These are phyloP conservation scores for Corynascus novoguineensis DNA, from an alignment of 495 filamentous ascomycete species.

Conservation along the genomic window DNA sequence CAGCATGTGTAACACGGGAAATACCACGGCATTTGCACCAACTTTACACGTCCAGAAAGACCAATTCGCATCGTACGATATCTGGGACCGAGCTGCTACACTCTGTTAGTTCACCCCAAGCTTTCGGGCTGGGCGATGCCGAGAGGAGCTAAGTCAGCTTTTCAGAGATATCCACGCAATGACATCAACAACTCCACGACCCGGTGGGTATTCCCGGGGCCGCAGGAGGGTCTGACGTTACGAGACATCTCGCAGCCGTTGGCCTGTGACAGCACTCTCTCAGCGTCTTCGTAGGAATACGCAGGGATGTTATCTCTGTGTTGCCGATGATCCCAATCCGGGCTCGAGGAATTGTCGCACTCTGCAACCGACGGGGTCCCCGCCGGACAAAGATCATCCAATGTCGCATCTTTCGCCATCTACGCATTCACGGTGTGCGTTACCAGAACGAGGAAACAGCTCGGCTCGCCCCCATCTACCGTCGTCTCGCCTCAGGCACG, in stretches of 20 bases:
- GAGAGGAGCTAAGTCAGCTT: not conserved
- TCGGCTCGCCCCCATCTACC: too few species aligned
- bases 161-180: slow-evolving; percentile 3
- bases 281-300: not conserved
- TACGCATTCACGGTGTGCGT: too few species aligned
- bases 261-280: slow-evolving; percentile 1
- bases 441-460: too few species aligned
- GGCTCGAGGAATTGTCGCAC: slow-evolving; percentile 4
- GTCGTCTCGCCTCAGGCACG: not conserved
- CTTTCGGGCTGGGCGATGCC: slow-evolving; percentile 1
- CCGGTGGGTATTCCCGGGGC: slow-evolving; percentile 2
- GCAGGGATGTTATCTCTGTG: slow-evolving; percentile 2
- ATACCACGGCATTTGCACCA: too few species aligned
- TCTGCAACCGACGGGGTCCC: slow-evolving; percentile 1
- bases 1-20: not conserved
- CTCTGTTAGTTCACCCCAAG: not conserved
- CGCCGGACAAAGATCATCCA: not conserved
- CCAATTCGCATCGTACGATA: too few species aligned
- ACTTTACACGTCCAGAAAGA: too few species aligned
- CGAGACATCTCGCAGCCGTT: not conserved
- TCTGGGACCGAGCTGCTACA: too few species aligned
- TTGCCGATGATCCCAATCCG: slow-evolving; percentile 12
- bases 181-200: slow-evolving; percentile 13
- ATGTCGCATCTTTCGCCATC: slow-evolving; percentile 2
- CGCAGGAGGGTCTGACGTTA: not conserved